Percentiles rank a stretch among this genome's conserved stretches.
These are phyloP conservation scores for Macrolepiota albuminosa DNA, from an alignment of 768 basidiomycete genomes.

Conservation along the genomic window DNA sequence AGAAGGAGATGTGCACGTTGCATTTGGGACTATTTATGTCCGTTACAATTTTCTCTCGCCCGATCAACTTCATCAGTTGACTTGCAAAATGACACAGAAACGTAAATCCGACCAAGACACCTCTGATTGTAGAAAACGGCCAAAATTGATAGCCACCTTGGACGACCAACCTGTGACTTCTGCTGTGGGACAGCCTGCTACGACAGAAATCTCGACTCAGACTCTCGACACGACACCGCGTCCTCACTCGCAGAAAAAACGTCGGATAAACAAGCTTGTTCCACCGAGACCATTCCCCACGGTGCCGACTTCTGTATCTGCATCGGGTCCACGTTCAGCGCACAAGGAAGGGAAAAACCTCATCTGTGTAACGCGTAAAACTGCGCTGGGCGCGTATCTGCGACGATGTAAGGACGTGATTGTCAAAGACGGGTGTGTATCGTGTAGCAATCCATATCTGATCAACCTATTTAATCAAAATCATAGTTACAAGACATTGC, in stretches of 20 bases:
- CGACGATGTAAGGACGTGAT: constrained; percentile 71
- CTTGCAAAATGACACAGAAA: constrained; percentile 24
- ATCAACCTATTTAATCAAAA: background rate
- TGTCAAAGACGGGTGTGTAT: constrained; percentile 62
- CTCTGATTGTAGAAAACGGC: constrained; percentile 23
- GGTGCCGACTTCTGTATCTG: constrained; percentile 69
- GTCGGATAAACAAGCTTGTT: constrained; percentile 57
- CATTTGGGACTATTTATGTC: constrained; percentile 20
- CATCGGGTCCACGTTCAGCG: constrained; percentile 75
- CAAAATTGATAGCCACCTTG: constrained; percentile 23
- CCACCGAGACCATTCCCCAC: constrained; percentile 75
- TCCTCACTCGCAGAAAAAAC: constrained; percentile 12
- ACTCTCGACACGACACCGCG: background rate
- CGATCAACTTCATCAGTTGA: constrained; percentile 9
- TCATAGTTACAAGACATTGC: constrained; percentile 64
- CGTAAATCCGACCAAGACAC: constrained; percentile 30
- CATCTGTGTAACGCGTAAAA: constrained; percentile 77
- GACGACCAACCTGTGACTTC: constrained; percentile 11
- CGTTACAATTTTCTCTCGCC: constrained; percentile 14
- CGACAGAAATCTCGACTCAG: background rate
- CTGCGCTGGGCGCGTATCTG: constrained; percentile 67
- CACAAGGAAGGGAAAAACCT: constrained; percentile 78
- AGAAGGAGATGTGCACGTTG: constrained; percentile 17
- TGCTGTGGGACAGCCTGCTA: background rate
- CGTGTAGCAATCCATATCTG: background rate